phyloP scores from a whole-genome alignment of 352 stramenopile species.

The Phytophthora cryptogea region DNA sequence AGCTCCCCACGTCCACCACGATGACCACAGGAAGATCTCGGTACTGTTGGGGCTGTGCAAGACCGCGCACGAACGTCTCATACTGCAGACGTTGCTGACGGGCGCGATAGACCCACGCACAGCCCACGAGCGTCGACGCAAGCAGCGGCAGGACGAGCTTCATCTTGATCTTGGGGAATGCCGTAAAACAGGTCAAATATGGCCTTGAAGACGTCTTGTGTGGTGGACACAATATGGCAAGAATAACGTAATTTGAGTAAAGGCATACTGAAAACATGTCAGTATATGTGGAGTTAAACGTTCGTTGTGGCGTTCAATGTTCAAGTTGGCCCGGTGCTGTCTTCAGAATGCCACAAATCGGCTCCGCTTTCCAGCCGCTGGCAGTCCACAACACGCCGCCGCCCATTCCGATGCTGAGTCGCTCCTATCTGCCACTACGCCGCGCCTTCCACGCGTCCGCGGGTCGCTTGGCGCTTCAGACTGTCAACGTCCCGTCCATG shows the following conservation, averaged over 20 bases:
- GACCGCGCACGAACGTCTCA: conserved; percentile 28
- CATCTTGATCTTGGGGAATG: conserved; percentile 12
- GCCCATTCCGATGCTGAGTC: conserved; percentile 25
- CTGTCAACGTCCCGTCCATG: conserved; percentile 89
- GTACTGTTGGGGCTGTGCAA: conserved; percentile 50
- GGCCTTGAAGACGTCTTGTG: too few species aligned
- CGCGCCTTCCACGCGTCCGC: conserved; percentile 56
- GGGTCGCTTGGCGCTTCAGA: conserved; percentile 54
- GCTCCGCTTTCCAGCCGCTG: too few species aligned
- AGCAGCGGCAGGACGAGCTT: conserved; percentile 35
- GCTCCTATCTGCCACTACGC: conserved; percentile 23
- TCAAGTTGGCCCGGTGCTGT: too few species aligned
- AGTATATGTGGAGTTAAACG: too few species aligned
- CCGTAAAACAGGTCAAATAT: too few species aligned
- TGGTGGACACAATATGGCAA: too few species aligned
- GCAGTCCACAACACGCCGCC: background rate
- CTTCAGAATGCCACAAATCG: too few species aligned
- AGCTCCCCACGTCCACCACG: conserved; percentile 93
- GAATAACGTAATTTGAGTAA: too few species aligned
- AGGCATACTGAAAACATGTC: too few species aligned
- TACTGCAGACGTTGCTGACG: conserved; percentile 30
- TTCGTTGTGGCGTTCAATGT: too few species aligned
- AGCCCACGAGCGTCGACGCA: conserved; percentile 26
- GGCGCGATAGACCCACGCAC: conserved; percentile 30
- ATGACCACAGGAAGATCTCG: conserved; percentile 57